Evolutionary conservation across 345 rosid species (phyloP), one percentile per base, ranked within the genome.

Genomic region (Nephelium lappaceum): DNA sequence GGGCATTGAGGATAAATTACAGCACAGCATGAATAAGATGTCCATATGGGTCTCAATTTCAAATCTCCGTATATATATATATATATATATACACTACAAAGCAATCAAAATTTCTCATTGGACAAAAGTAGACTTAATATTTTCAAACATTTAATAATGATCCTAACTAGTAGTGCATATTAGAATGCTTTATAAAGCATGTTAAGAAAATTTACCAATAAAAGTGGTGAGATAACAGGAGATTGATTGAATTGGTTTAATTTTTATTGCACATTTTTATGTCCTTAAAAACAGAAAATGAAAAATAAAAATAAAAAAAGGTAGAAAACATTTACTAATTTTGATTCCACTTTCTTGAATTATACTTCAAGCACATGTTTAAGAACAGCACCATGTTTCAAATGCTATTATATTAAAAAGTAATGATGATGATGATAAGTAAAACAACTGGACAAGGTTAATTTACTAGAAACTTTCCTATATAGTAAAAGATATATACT

Each of bases 1-100:
- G n/a, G n/a, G 58, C 58, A 16, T 53, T 15, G 58, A 49, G 58
- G 58, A 60, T 60, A 11, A 19, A 60, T 60, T 57, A 60, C 64
- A 60, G 25, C 64, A 60, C 64, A 60, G 23, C 64, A 60, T 60
- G 64, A 49, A 57, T 57, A 57, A 57, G 64, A 60, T 60, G 27
- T 23, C 27, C 25, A 60, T 23, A 23, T 21, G 64, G 64, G 27
- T 60, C 64, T 60, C 27, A 19, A 7, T 60, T 23, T 60, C 8
- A 53, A 53, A 16, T 16, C 5, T 15, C 7, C 19, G 14, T 53
- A 16, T 53, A 53, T 51, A 53, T 53, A 53, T 5, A 15, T 31
- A 31, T 31, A 31, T 31, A 31, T 2, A 31, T 2, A 2, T 4
- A 31, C 36, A 31, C 3, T 31, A 31, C 36, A 31, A 31, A 31